Conservation (phyloP, 2,329 filamentous ascomycete genomes). For the Calonectria multiphialidica region DNA sequence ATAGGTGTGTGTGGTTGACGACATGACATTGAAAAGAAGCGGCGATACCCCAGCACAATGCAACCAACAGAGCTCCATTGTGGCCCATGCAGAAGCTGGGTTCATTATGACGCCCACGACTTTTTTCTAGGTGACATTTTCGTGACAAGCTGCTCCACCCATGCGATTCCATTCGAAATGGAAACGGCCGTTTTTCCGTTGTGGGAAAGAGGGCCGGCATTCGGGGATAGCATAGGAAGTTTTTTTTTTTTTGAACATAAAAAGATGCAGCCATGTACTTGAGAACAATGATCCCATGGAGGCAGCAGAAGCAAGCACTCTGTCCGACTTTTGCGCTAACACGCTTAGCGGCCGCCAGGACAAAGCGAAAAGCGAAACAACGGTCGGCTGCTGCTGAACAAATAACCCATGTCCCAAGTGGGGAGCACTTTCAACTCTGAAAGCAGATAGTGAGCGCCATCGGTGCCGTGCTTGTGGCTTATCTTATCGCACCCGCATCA, state of each 20-base stretch:
- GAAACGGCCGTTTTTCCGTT: not conserved
- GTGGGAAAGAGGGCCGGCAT: not conserved
- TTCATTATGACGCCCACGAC: conserved; percentile 28
- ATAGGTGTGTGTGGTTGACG: conserved; percentile 1
- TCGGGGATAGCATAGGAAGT: not conserved
- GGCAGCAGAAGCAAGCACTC: not conserved
- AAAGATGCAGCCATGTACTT: not conserved
- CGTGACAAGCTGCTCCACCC: conserved; percentile 31
- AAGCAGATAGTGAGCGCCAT: not conserved
- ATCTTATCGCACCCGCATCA: conserved; percentile 43
- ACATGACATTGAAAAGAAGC: conserved; percentile 32
- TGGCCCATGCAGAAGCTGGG: conserved; percentile 25
- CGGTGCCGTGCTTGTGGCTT: conserved; percentile 1
- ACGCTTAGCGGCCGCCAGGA: conserved; percentile 4
- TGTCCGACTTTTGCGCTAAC: not conserved
- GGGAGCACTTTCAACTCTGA: not conserved
- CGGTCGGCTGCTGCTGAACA: not conserved
- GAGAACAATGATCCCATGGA: not conserved
- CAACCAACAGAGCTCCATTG: conserved; percentile 19
- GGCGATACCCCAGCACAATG: conserved; percentile 35
- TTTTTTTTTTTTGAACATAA: not conserved
- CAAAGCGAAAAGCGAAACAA: not conserved
- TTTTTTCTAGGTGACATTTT: conserved; percentile 25
- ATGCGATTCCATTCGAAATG: conserved; percentile 15
- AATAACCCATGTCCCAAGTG: not conserved